A percentile compares a stretch with the other conserved stretches of the same genome.
Conservation (phyloP, 1,139 yeast species). For the Zygosaccharomyces sapae region DNA sequence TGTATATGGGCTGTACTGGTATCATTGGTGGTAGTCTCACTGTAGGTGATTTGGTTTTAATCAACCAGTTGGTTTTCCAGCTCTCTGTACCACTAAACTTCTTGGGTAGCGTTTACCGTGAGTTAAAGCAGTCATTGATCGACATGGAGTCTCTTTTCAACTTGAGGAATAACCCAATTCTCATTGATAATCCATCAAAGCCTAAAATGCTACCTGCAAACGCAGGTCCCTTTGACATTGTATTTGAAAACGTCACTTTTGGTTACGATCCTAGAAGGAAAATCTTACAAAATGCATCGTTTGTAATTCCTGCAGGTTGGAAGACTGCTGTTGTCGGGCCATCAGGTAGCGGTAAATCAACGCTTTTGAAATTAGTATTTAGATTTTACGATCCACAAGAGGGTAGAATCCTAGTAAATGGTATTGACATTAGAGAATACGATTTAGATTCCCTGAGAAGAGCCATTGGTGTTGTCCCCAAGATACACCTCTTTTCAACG, state of each 20-base stretch:
- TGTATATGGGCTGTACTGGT: conserved; percentile 97
- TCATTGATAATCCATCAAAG: conserved; percentile 57
- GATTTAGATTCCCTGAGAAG: conserved; percentile 70
- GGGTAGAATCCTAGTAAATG: conserved; percentile 82
- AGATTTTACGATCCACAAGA: conserved; percentile 79
- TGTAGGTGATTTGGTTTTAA: conserved; percentile 94
- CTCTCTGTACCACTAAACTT: conserved; percentile 90
- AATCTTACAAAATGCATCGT: conserved; percentile 73
- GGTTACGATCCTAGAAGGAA: conserved; percentile 89
- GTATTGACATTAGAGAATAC: conserved; percentile 77
- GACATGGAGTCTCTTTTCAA: conserved; percentile 92
- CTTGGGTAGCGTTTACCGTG: conserved; percentile 91
- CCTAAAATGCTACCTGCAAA: conserved; percentile 47
- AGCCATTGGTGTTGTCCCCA: conserved; percentile 89
- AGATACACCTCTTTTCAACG: conserved; percentile 94
- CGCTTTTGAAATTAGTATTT: conserved; percentile 76
- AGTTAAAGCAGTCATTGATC: conserved; percentile 81
- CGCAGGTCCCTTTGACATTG: conserved; percentile 58
- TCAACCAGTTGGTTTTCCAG: conserved; percentile 94
- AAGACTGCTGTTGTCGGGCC: conserved; percentile 95
- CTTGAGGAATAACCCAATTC: conserved; percentile 69
- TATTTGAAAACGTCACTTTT: conserved; percentile 86
- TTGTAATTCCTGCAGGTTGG: conserved; percentile 84
- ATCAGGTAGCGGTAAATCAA: conserved; percentile 92
- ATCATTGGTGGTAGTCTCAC: conserved; percentile 78